Evolutionary conservation across 495 filamentous ascomycete genomes (phyloP), one percentile per base, ranked within the genome.

Genomic region (Jackrogersella minutella): DNA sequence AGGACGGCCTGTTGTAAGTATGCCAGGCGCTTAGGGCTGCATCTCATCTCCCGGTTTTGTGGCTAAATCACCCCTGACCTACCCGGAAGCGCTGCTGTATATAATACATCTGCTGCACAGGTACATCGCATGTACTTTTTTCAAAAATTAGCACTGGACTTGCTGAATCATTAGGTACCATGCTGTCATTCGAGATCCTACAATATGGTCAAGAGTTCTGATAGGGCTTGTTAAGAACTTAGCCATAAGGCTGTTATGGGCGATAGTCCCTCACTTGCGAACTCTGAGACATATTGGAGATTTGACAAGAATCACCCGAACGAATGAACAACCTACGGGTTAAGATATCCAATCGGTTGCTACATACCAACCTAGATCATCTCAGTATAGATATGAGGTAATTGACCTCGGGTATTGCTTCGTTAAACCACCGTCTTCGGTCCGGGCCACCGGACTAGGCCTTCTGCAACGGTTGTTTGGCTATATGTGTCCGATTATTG

Each of bases 341-440:
- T n/a, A n/a, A n/a, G n/a, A 26, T 17, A 17, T 13, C 1, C 47
- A 13, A 7, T 2, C 55, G 2, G 36, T 6, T 41, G 34, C 22
- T 47, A 21, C 10, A 5, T 19, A 37, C 11, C 33, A 24, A 50
- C 33, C 34, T 57, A 49, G n/a, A n/a, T n/a, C n/a, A 19, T 47
- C 14, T 49, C 11, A 19, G 19, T n/a, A 51, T 0, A 17, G 26
- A 30, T 13, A 16, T 17, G 21, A 44, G 49, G n/a, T 41, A 17
- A 33, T 34, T 39, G 49, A 62, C 64, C 64, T 68, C 64, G 64
- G 64, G 58, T 68, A 68, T 44, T 33, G 46, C 33, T 65, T 46
- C 13, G 24, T 37, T 30, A 39, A 28, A 41, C 51, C 28, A 50
- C 21, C 5, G 36, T 41, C 46, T 28, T 58, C 44, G 44, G 52